A percentile compares a stretch with the other conserved stretches of the same genome.
Conservation (phyloP, 306 rosid species). For the Senna siamea region DNA sequence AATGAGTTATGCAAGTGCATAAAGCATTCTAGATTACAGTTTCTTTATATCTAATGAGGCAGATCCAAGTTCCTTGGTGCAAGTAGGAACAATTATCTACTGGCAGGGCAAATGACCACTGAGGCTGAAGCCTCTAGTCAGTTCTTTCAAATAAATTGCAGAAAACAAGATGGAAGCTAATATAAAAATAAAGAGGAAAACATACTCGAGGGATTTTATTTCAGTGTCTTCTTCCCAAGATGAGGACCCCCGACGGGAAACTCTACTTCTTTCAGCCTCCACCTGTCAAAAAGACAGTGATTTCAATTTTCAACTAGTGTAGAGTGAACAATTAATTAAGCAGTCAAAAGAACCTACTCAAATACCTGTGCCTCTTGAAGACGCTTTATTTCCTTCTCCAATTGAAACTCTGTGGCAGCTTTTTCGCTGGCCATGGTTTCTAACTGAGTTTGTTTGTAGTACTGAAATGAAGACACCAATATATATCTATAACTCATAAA, state of each 20-base stretch:
- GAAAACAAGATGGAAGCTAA: constrained; percentile 28
- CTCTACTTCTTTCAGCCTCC: constrained; percentile 88
- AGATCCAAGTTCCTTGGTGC: constrained; percentile 6
- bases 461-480: constrained; percentile 53
- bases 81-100: constrained; percentile 9
- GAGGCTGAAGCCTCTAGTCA: constrained; percentile 18
- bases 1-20: not conserved
- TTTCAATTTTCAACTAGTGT: constrained; percentile 41
- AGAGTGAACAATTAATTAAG: constrained; percentile 26
- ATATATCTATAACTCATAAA: constrained; percentile 4
- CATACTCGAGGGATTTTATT: constrained; percentile 94
- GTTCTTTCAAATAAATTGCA: constrained; percentile 36
- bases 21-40: constrained; percentile 22
- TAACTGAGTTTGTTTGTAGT: constrained; percentile 97
- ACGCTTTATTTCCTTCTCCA: constrained; percentile 93
- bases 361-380: constrained; percentile 87
- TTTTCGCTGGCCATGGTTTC: constrained; percentile 98
- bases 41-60: not conserved
- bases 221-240: constrained; percentile 96
- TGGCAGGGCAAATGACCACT: constrained; percentile 27
- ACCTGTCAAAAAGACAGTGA: constrained; percentile 58
- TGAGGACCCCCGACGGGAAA: constrained; percentile 79
- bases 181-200: constrained; percentile 35
- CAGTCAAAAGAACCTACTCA: constrained; percentile 33
- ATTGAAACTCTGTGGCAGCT: constrained; percentile 91